Evolutionary conservation across 305 asterid genomes (phyloP), one percentile per base, ranked within the genome.

Genomic region (Plantago coronopus): DNA sequence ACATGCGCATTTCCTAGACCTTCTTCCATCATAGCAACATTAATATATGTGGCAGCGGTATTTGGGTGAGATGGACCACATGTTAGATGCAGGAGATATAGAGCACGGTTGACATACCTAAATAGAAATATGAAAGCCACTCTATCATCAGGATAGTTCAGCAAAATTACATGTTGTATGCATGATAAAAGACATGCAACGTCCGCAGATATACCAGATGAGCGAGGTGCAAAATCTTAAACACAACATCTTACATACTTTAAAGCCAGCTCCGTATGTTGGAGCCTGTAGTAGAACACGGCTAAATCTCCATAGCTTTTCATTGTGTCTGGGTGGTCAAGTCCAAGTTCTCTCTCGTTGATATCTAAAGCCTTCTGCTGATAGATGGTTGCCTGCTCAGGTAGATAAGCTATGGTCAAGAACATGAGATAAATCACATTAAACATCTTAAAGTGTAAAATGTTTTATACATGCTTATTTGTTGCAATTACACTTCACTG

Each of bases 1-100:
- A 89, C 77, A 68, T 89, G 96, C 65, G 76, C 96, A 75, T 89
- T 89, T 34, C 96, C 96, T 64, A 89, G 67, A 63, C 97, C 97
- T 79, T 89, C 97, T 81, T 89, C 95, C 97, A 89, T 89, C 97
- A 89, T 89, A 69, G 97, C 97, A 3, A 89, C 94, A 54, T 89
- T 89, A 47, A 89, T 88, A 63, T 88, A 88, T 47, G 95, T 86
- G 56, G 96, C 96, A 64, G 96, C 95, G 20, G 96, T 88, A 71
- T 86, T 88, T 59, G 96, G 96, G 72, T 86, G 96, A 69, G 96
- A 86, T 57, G 95, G 94, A 45, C 97, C 97, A 60, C 97, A 89
- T 46, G 94, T 89, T 62, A 89, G 80, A 73, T 86, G 94, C 83
- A 89, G 78, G 61, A 89, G 97, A 79, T 89, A 86, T 70, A 89